These are phyloP conservation scores for Antarctomyces pellizariae DNA, from an alignment of 495 filamentous ascomycete genomes.

Conservation along the genomic window DNA sequence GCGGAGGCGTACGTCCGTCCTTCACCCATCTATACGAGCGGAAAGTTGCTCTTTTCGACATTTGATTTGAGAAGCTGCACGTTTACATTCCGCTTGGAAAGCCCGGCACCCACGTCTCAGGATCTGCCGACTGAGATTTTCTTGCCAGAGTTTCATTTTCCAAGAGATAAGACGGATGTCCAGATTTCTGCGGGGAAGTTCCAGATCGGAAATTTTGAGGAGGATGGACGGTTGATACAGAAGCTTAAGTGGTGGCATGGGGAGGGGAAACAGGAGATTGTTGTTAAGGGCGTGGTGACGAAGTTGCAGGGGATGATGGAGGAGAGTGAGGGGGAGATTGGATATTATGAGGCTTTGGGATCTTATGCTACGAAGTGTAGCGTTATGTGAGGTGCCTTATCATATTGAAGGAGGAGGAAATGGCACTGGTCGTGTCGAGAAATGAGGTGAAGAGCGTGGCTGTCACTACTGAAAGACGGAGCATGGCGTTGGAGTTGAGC, in stretches of 20 bases:
- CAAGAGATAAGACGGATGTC: slow-evolving; percentile 39
- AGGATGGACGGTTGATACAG: slow-evolving; percentile 41
- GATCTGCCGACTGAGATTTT: slow-evolving; percentile 62
- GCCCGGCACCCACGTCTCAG: slow-evolving; percentile 23
- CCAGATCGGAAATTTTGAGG: slow-evolving; percentile 52
- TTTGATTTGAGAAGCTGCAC: slow-evolving; percentile 59
- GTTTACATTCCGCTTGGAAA: slow-evolving; percentile 45
- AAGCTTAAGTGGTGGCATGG: slow-evolving; percentile 77
- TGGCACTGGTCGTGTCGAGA: too few species aligned
- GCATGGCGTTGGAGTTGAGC: too few species aligned
- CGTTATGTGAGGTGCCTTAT: too few species aligned
- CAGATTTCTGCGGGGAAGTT: slow-evolving; percentile 72
- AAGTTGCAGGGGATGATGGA: slow-evolving; percentile 14
- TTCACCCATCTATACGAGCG: slow-evolving; percentile 51
- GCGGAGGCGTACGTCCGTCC: slow-evolving; percentile 84
- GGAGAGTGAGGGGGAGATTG: slow-evolving; percentile 32
- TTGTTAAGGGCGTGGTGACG: slow-evolving; percentile 47
- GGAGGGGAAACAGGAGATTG: slow-evolving; percentile 59
- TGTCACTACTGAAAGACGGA: too few species aligned
- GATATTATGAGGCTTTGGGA: slow-evolving; percentile 30
- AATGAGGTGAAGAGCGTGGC: too few species aligned
- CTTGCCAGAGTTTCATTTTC: slow-evolving; percentile 86
- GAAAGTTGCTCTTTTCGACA: slow-evolving; percentile 36
- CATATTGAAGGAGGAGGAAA: too few species aligned
- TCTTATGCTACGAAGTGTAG: too few species aligned